These are phyloP conservation scores for Clathrus columnatus DNA, from an alignment of 768 basidiomycete species.

Conservation along the genomic window DNA sequence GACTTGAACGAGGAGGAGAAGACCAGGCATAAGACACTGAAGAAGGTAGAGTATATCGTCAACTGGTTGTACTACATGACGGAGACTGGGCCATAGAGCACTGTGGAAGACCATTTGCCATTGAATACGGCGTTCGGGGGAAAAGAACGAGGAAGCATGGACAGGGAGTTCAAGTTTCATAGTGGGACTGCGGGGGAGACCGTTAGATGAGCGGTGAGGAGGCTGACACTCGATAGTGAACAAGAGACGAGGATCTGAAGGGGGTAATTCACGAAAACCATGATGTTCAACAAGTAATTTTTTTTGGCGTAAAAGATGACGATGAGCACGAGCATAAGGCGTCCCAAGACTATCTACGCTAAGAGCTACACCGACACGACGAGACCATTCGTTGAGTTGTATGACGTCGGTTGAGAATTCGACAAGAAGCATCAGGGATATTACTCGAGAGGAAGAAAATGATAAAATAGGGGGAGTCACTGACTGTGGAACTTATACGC, in stretches of 20 bases:
- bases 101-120: conserved; percentile 90
- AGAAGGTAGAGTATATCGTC: conserved; percentile 60
- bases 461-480: neutral
- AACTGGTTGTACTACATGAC: conserved; percentile 59
- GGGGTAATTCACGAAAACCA: conserved; percentile 56
- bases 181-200: conserved; percentile 69
- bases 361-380: conserved; percentile 68
- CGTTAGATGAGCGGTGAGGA: conserved; percentile 68
- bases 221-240: conserved; percentile 72
- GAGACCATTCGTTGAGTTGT: conserved; percentile 79
- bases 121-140: conserved; percentile 72
- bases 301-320: conserved; percentile 61
- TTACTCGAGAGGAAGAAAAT: neutral
- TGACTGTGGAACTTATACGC: too few relatives aligned
- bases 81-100: conserved; percentile 62
- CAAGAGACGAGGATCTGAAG: conserved; percentile 61
- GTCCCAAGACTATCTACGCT: conserved; percentile 76
- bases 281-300: conserved; percentile 55
- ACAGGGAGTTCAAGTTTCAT: conserved; percentile 65
- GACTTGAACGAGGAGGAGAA: conserved; percentile 53
- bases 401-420: conserved; percentile 72
- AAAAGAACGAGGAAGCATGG: conserved; percentile 79
- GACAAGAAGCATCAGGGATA: conserved; percentile 32
- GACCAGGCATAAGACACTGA: conserved; percentile 65
- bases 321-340: conserved; percentile 73